A percentile compares a stretch with the other conserved stretches of the same genome.
These are phyloP conservation scores for Metschnikowia lachancei DNA, from an alignment of 805 yeast species.

Conservation along the genomic window DNA sequence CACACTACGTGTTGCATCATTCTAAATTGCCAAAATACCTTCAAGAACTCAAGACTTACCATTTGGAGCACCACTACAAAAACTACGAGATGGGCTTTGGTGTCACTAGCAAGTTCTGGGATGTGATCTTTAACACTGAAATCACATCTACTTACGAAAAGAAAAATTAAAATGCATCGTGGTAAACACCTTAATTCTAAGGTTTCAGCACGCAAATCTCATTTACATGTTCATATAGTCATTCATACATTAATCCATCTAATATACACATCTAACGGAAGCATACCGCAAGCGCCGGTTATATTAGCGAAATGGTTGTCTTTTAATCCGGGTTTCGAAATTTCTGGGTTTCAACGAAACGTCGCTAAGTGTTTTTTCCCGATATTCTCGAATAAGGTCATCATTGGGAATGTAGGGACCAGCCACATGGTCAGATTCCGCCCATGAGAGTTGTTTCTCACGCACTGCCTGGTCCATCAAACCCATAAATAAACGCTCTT, in stretches of 20 bases:
- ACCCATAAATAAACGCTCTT: conserved; percentile 11
- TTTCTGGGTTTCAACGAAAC: conserved; percentile 2
- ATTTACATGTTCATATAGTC: conserved; percentile 1
- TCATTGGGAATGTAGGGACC: conserved; percentile 2
- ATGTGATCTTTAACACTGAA: conserved; percentile 81
- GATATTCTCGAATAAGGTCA: not conserved
- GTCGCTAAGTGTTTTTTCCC: conserved; percentile 4
- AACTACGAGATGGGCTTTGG: conserved; percentile 97
- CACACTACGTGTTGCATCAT: conserved; percentile 95
- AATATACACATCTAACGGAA: not conserved
- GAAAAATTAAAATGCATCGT: conserved; percentile 22
- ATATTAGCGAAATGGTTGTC: too few relatives aligned
- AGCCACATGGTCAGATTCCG: not conserved
- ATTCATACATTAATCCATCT: not conserved
- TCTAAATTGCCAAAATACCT: conserved; percentile 71
- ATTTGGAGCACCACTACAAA: conserved; percentile 96
- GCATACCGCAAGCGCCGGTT: not conserved
- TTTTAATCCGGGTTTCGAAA: not conserved
- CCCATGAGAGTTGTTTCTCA: conserved; percentile 13
- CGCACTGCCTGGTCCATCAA: conserved; percentile 11
- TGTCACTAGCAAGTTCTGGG: conserved; percentile 94
- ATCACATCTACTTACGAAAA: conserved; percentile 52
- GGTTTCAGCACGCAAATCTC: not conserved
- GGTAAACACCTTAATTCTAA: not conserved
- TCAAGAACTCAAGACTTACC: conserved; percentile 82